Base-by-base conservation (phyloP, 345 rosid species). In the Pistacia integerrima region DNA sequence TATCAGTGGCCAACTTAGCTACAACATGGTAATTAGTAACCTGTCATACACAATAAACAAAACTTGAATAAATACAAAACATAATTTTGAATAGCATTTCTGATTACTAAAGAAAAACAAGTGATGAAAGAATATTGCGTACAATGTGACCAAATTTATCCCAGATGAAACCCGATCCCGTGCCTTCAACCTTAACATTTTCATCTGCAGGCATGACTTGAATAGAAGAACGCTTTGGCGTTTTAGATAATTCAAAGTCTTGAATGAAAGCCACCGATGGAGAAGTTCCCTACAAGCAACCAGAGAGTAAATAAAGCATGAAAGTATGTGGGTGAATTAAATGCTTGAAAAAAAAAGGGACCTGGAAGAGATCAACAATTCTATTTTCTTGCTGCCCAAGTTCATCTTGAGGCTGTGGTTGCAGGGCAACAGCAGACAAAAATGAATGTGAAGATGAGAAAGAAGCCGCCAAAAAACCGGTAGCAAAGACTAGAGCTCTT, bases 141-240 rank as follows among this genome's bases (percentile, higher is more conserved):
- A 95, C 99, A 88, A 93, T 89, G 88, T 93, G 99, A 74, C 99
- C 99, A 83, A 88, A 84, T 78, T 84, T 90, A 79, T 95, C 99
- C 99, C 99, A 95, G 52, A 95, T 80, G 82, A 95, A 95, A 73
- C 97, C 98, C 0, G 98, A 93, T 64, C 98, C 98, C 5, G 92
- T 90, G 68, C 98, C 98, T 90, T 93, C 88, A 54, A 93, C 82
- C 84, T 88, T 91, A 17, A 74, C 88, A 76, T 83, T 84, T 64
- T 85, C 93, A 64, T 87, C 93, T 25, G 16, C 28, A 56, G 51
- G 36, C 56, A 55, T 11, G 61, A 38, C 77, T 72, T 76, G 84
- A 70, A 36, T 64, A 16, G 78, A 77, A 64, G 88, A 54, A 60
- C 57, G 78, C 81, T 79, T 77, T 58, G 81, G 79, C 66, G 64